Percentiles rank a stretch among this genome's conserved stretches.
Conservation (phyloP, 2,329 filamentous ascomycete genomes). For the Bipolaris bicolor region DNA sequence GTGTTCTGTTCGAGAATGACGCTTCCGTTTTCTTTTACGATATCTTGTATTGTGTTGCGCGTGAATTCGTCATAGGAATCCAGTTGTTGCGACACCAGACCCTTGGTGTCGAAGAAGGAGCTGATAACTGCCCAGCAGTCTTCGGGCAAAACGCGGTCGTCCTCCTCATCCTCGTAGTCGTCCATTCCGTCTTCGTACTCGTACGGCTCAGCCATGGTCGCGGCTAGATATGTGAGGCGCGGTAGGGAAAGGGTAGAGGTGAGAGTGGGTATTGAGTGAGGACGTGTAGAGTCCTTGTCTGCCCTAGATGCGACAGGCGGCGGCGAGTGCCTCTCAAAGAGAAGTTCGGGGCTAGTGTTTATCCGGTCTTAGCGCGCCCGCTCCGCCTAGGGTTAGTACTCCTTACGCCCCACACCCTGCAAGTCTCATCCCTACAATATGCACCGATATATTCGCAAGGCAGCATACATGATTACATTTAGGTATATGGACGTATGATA, state of each 20-base stretch:
- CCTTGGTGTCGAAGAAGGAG: slow-evolving; percentile 95
- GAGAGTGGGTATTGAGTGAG: slow-evolving; percentile 14
- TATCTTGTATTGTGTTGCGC: slow-evolving; percentile 88
- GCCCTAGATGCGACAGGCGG: slow-evolving; percentile 25
- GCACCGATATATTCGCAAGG: not conserved
- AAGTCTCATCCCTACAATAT: not conserved
- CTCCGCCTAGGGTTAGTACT: not conserved
- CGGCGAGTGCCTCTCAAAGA: slow-evolving; percentile 35
- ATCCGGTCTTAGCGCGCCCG: slow-evolving; percentile 7
- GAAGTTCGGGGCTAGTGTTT: slow-evolving; percentile 11
- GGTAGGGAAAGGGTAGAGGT: not conserved
- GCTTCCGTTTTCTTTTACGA: slow-evolving; percentile 88
- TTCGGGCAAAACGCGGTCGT: slow-evolving; percentile 81
- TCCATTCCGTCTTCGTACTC: slow-evolving; percentile 67
- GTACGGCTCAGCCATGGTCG: slow-evolving; percentile 60
- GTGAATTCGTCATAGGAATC: slow-evolving; percentile 99
- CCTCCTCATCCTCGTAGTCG: slow-evolving; percentile 62
- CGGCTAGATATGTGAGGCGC: slow-evolving; percentile 16
- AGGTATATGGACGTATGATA: too few species aligned
- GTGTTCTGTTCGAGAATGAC: slow-evolving; percentile 94
- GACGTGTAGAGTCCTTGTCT: slow-evolving; percentile 27
- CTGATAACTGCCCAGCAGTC: slow-evolving; percentile 99
- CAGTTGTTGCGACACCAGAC: slow-evolving; percentile 94
- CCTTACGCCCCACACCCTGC: not conserved
- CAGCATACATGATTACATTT: not conserved